Conservation (phyloP, 83 land plant genomes). For the Picea mariana region DNA sequence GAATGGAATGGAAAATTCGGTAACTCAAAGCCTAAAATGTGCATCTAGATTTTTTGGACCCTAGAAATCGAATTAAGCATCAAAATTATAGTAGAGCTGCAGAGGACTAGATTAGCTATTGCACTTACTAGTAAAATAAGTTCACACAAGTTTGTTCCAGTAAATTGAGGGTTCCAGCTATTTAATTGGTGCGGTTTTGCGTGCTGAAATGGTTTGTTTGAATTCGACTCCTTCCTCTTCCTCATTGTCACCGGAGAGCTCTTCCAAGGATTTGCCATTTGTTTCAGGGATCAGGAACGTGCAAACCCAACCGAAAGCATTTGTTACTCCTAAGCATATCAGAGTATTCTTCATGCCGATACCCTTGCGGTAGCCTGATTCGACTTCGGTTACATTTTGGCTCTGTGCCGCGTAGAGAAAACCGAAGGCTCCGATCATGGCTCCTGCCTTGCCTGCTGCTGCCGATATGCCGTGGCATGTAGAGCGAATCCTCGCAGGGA, state of each 20-base stretch:
- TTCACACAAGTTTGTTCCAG: no score
- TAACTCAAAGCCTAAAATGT: no score
- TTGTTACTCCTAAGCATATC: conserved; percentile 24
- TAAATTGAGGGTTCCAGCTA: no score
- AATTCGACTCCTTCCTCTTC: neutral
- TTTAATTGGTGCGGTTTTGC: no score
- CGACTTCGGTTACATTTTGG: conserved; percentile 19
- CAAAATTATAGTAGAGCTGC: no score
- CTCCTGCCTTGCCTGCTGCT: conserved; percentile 41
- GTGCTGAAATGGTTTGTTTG: no score
- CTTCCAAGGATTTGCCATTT: conserved; percentile 55
- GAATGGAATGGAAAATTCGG: no score
- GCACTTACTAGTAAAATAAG: no score
- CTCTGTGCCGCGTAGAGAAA: conserved; percentile 42
- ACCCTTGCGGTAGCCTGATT: conserved; percentile 39
- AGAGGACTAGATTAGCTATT: no score
- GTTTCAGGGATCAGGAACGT: conserved; percentile 64
- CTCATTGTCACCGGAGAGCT: conserved; percentile 48
- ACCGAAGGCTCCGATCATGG: conserved; percentile 51
- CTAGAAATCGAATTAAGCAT: no score
- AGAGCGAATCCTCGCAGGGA: conserved; percentile 43
- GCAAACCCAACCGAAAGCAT: conserved; percentile 32
- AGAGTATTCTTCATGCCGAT: conserved; percentile 53
- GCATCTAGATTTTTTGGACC: no score
- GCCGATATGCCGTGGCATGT: conserved; percentile 41